Evolutionary conservation across 345 rosid species (phyloP).

Genomic region (Raphanus raphanistrum): DNA sequence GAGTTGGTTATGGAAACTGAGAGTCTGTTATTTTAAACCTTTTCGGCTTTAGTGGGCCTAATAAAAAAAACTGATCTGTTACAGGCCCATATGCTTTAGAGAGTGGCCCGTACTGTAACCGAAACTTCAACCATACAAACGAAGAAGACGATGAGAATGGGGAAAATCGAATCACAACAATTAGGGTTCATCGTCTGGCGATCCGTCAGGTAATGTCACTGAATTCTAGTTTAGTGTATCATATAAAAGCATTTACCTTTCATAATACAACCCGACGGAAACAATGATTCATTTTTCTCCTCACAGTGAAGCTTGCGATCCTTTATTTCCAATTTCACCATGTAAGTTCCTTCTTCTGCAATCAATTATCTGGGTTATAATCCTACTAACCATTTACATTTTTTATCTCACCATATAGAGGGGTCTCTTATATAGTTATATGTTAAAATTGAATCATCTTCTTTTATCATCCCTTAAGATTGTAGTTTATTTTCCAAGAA

Average conservation of each 20-base stretch:
- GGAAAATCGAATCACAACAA: constrained; percentile 22
- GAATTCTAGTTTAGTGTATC: neutral
- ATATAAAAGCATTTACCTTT: neutral
- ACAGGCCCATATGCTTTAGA: neutral
- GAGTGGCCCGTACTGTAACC: neutral
- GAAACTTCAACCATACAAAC: neutral
- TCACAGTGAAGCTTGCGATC: constrained; percentile 11
- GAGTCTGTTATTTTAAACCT: neutral
- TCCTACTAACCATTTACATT: neutral
- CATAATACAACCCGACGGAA: neutral
- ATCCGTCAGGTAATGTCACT: constrained; percentile 15
- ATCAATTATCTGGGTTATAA: neutral
- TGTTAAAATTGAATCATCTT: neutral
- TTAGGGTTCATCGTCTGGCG: constrained; percentile 14
- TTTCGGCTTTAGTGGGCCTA: neutral
- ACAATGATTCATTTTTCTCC: neutral
- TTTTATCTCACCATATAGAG: neutral
- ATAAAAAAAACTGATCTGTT: neutral
- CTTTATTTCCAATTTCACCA: constrained; percentile 19
- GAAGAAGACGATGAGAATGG: neutral
- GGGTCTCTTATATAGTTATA: neutral
- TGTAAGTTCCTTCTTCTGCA: constrained; percentile 27
- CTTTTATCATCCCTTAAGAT: neutral
- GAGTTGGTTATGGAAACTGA: neutral
- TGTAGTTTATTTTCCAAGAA: neutral